These are phyloP conservation scores for Chaetoceros muelleri DNA, from an alignment of 108 stramenopile genomes.

Conservation along the genomic window DNA sequence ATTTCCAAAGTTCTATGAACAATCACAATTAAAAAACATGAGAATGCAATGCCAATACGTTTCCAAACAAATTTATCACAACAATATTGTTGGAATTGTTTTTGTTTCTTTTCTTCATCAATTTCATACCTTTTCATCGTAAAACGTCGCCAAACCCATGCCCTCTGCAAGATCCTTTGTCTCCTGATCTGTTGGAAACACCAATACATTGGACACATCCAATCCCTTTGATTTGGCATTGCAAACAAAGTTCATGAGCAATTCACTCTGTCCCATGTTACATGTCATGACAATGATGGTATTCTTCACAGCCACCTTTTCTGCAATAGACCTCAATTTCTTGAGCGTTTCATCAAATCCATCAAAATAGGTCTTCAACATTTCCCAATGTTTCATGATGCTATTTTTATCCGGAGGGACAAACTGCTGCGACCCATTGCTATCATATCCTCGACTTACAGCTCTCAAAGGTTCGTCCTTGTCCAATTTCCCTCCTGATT, in stretches of 20 bases:
- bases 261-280: constrained; percentile 67
- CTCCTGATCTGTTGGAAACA: constrained; percentile 71
- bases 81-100: no score
- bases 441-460: constrained; percentile 33
- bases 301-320: constrained; percentile 32
- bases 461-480: constrained; percentile 24
- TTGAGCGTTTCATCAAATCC: constrained; percentile 25
- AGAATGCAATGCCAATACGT: constrained; percentile 2
- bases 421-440: constrained; percentile 25
- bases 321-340: constrained; percentile 26
- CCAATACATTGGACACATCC: constrained; percentile 42
- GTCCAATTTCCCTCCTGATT: constrained; percentile 13
- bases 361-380: constrained; percentile 29
- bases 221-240: constrained; percentile 37
- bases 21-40: background rate
- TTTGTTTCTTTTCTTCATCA: no score
- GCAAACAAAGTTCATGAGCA: constrained; percentile 71
- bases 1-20: constrained; percentile 26
- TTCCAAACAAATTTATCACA: background rate
- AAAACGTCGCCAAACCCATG: constrained; percentile 57
- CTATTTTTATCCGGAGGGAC: constrained; percentile 19
- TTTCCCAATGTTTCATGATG: constrained; percentile 27
- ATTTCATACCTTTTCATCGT: constrained; percentile 49
- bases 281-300: constrained; percentile 72
- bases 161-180: constrained; percentile 59